Evolutionary conservation across 2,329 filamentous ascomycete species (phyloP).

Genomic region (Ambrosiella beaveri): DNA sequence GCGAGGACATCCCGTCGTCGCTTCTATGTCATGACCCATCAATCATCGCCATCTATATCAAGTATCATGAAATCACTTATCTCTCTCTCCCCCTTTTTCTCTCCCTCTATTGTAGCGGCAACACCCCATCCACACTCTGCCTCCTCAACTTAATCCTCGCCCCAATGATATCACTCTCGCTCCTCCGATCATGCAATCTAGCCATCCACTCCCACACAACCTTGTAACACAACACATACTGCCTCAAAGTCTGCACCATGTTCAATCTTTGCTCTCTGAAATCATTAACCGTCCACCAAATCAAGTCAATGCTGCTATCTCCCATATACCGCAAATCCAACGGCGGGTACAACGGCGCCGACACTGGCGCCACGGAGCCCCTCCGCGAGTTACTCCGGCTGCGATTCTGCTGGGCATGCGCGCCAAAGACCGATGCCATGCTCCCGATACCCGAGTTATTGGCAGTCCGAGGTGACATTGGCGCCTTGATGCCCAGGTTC

Average conservation of each 20-base stretch:
- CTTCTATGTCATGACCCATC: neutral
- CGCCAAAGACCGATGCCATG: conserved; percentile 1
- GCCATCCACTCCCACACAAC: conserved; percentile 75
- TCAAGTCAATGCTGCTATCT: conserved; percentile 56
- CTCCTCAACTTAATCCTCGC: conserved; percentile 5
- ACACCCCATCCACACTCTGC: conserved; percentile 7
- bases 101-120: neutral
- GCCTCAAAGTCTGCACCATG: conserved; percentile 89
- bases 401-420: conserved; percentile 1
- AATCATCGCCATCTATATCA: neutral
- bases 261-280: conserved; percentile 77
- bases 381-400: conserved; percentile 12
- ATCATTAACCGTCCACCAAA: conserved; percentile 77
- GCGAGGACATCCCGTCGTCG: too few relatives aligned
- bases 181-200: conserved; percentile 25
- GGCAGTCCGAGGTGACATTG: conserved; percentile 5
- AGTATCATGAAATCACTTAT: neutral
- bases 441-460: neutral
- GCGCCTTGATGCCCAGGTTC: neutral
- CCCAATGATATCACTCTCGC: conserved; percentile 2
- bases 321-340: conserved; percentile 47
- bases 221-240: conserved; percentile 95
- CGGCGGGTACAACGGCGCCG: conserved; percentile 8
- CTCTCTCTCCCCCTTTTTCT: neutral
- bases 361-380: conserved; percentile 5